A percentile compares a stretch with the other conserved stretches of the same genome.
Evolutionary conservation across 768 basidiomycete species (phyloP).

Genomic region (Mycena pura): DNA sequence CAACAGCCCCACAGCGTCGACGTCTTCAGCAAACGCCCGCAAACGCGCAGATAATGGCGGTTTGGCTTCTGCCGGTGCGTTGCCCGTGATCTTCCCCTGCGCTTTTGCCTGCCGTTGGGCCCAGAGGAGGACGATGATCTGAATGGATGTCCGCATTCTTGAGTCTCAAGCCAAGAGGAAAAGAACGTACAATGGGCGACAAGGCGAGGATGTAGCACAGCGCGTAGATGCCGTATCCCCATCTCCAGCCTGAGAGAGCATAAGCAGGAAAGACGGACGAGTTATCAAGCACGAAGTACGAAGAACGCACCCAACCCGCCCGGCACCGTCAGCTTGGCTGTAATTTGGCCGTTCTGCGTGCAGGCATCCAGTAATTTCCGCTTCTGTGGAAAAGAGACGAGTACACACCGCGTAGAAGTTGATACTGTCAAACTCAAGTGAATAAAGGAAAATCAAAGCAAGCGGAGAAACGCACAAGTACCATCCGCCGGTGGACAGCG

Average conservation of each 20-base stretch:
- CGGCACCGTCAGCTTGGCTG: constrained; percentile 41
- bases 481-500: constrained; percentile 30
- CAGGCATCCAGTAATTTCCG: constrained; percentile 43
- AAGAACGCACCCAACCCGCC: constrained; percentile 41
- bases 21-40: constrained; percentile 24
- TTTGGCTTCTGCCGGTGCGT: neutral
- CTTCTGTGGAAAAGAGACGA: constrained; percentile 41
- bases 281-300: neutral
- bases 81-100: constrained; percentile 30
- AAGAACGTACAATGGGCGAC: constrained; percentile 8
- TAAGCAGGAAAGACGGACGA: neutral
- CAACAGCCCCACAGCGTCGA: constrained; percentile 47
- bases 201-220: constrained; percentile 16
- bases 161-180: constrained; percentile 31
- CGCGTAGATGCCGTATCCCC: constrained; percentile 37
- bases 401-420: constrained; percentile 31
- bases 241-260: constrained; percentile 46
- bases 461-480: constrained; percentile 35
- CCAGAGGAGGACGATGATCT: constrained; percentile 46
- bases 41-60: constrained; percentile 8
- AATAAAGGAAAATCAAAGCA: constrained; percentile 48
- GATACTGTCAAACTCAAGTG: constrained; percentile 45
- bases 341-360: constrained; percentile 46
- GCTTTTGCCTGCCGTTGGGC: constrained; percentile 42
- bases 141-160: constrained; percentile 28